These are phyloP conservation scores for Sporothrix brunneoviolacea DNA, from an alignment of 2,329 filamentous ascomycete genomes.

Conservation along the genomic window DNA sequence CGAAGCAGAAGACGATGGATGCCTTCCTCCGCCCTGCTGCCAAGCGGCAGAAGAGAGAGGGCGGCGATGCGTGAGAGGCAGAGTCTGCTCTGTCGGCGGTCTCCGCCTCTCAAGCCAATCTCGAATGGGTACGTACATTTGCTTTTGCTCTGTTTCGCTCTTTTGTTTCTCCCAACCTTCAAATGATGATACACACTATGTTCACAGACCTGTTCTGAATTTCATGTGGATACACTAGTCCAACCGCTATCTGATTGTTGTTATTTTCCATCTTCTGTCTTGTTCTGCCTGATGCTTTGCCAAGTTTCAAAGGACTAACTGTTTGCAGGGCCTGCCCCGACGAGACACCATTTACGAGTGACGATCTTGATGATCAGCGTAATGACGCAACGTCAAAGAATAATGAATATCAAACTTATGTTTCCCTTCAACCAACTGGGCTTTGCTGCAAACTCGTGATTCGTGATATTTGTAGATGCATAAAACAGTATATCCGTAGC, in stretches of 20 bases:
- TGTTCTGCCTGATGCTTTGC: not conserved
- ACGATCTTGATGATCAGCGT: too few species aligned
- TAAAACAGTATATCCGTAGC: too few species aligned
- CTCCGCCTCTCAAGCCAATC: not conserved
- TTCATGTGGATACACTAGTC: constrained; percentile 66
- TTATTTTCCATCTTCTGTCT: constrained; percentile 3
- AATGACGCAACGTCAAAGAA: too few species aligned
- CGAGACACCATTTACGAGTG: too few species aligned
- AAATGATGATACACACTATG: constrained; percentile 62
- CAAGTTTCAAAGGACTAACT: not conserved
- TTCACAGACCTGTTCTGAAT: constrained; percentile 85
- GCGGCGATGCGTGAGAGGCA: constrained; percentile 20
- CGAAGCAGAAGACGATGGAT: constrained; percentile 67
- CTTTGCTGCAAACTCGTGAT: not conserved
- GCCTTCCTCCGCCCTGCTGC: constrained; percentile 56
- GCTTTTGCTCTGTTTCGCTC: constrained; percentile 14
- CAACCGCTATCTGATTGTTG: constrained; percentile 72
- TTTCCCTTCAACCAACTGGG: too few species aligned
- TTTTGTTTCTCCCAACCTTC: constrained; percentile 24
- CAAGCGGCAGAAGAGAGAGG: constrained; percentile 42
- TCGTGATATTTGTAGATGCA: too few species aligned
- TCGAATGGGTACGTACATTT: constrained; percentile 30
- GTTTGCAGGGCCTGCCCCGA: not conserved
- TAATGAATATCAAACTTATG: too few species aligned
- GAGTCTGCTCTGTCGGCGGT: too few species aligned